A percentile compares a stretch with the other conserved stretches of the same genome.
Evolutionary conservation across 768 basidiomycete species (phyloP).

Genomic region (Amanita rubescens): DNA sequence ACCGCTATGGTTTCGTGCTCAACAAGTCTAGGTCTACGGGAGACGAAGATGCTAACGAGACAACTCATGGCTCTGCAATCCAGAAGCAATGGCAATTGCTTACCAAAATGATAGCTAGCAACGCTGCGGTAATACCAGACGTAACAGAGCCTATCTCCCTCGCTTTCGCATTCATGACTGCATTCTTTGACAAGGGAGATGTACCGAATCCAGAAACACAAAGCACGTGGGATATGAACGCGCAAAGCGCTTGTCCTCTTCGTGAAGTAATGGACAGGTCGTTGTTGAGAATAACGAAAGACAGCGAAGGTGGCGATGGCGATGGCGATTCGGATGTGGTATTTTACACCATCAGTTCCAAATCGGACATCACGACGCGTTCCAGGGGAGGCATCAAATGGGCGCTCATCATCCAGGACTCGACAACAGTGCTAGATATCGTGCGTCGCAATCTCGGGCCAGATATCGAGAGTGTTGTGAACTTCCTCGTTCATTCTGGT

Average conservation of each 20-base stretch:
- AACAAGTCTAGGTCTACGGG: not conserved
- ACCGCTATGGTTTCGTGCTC: conserved; percentile 1
- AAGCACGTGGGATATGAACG: not conserved
- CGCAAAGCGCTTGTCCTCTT: not conserved
- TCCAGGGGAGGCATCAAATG: not conserved
- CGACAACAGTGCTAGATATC: conserved; percentile 2
- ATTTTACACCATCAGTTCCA: not conserved
- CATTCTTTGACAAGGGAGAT: not conserved
- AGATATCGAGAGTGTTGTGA: not conserved
- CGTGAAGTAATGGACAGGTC: not conserved
- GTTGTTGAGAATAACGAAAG: not conserved
- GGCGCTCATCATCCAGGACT: not conserved
- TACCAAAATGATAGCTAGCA: not conserved
- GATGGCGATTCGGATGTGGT: too few relatives aligned
- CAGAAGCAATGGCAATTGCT: not conserved
- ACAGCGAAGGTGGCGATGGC: not conserved
- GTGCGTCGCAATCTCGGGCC: not conserved
- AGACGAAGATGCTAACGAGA: not conserved
- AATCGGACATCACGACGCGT: not conserved
- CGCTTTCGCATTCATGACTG: not conserved
- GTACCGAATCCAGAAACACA: not conserved
- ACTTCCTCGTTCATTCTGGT: conserved; percentile 2
- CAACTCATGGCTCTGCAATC: not conserved
- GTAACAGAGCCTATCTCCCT: not conserved
- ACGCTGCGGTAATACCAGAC: not conserved